Percentiles rank a stretch among this genome's conserved stretches.
Evolutionary conservation across 345 rosid genomes (phyloP).

Genomic region (Brassica cretica): DNA sequence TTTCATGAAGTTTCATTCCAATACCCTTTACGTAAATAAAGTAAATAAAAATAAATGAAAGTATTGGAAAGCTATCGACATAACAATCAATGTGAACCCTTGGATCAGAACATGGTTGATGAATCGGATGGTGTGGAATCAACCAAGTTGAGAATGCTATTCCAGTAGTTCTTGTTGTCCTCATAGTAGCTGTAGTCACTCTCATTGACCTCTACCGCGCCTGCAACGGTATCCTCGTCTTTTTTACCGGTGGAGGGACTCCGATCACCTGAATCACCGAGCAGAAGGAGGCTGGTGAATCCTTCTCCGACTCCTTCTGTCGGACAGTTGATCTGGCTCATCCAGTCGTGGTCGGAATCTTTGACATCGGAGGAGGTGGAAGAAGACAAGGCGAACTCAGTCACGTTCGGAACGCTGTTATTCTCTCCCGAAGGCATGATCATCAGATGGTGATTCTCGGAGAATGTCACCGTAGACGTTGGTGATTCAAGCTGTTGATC

Average conservation of each 20-base stretch:
- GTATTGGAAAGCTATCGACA: constrained; percentile 32
- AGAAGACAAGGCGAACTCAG: constrained; percentile 43
- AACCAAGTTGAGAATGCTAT: constrained; percentile 88
- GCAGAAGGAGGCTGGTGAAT: constrained; percentile 68
- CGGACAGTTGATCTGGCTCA: constrained; percentile 38
- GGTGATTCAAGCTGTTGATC: constrained; percentile 71
- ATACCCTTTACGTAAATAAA: neutral
- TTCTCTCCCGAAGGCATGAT: neutral
- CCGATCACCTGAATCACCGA: constrained; percentile 53
- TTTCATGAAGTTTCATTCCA: neutral
- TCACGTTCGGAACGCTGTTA: neutral
- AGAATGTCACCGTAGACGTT: constrained; percentile 75
- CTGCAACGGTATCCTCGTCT: constrained; percentile 6
- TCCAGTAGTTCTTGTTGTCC: constrained; percentile 96
- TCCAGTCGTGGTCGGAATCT: constrained; percentile 66
- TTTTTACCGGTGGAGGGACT: constrained; percentile 44
- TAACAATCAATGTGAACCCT: constrained; percentile 17
- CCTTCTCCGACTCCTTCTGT: constrained; percentile 58
- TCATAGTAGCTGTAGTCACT: constrained; percentile 57
- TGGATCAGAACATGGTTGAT: constrained; percentile 52
- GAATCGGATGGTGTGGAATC: constrained; percentile 82
- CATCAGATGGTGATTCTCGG: constrained; percentile 51
- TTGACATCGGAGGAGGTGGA: constrained; percentile 61
- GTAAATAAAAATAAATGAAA: neutral
- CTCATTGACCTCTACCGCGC: constrained; percentile 11